phyloP scores from a whole-genome alignment of 768 basidiomycete species.

The Hemileccinum rubropunctum region DNA sequence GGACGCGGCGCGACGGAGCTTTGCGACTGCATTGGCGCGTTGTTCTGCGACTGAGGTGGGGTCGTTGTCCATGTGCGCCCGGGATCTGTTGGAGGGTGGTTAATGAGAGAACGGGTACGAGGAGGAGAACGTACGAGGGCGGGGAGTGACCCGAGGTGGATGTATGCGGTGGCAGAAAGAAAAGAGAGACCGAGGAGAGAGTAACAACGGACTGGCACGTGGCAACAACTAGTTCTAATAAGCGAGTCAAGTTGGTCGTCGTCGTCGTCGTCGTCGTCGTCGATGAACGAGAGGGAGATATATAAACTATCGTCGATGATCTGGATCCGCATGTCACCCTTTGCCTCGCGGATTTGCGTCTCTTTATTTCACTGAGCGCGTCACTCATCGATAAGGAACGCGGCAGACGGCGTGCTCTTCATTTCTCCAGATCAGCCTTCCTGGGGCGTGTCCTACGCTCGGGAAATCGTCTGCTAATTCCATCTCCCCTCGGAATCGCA shows the following conservation, averaged over 20 bases:
- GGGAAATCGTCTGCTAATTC: no score
- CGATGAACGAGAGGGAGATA: not conserved
- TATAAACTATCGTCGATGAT: slow-evolving; percentile 10
- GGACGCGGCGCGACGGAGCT: slow-evolving; percentile 88
- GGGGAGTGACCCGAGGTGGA: slow-evolving; percentile 5
- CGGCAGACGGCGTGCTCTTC: slow-evolving; percentile 22
- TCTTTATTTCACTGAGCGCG: slow-evolving; percentile 2
- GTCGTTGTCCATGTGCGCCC: slow-evolving; percentile 33
- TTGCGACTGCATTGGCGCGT: slow-evolving; percentile 84
- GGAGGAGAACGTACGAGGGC: slow-evolving; percentile 6
- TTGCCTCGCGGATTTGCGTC: slow-evolving; percentile 25
- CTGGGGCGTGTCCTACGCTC: no score
- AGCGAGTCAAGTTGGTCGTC: no score
- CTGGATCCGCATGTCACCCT: no score
- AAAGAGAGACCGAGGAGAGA: not conserved
- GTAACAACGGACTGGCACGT: not conserved
- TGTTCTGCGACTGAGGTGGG: slow-evolving; percentile 61
- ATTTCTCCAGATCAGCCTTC: slow-evolving; percentile 29
- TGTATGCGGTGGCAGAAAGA: slow-evolving; percentile 8
- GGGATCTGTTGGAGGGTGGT: slow-evolving; percentile 1
- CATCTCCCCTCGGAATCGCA: slow-evolving; percentile 17
- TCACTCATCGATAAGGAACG: slow-evolving; percentile 23
- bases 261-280: no score
- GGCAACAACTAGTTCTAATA: no score
- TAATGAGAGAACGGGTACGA: not conserved